phyloP scores from a whole-genome alignment of 495 filamentous ascomycete species.

The Aspergillus haitiensis region DNA sequence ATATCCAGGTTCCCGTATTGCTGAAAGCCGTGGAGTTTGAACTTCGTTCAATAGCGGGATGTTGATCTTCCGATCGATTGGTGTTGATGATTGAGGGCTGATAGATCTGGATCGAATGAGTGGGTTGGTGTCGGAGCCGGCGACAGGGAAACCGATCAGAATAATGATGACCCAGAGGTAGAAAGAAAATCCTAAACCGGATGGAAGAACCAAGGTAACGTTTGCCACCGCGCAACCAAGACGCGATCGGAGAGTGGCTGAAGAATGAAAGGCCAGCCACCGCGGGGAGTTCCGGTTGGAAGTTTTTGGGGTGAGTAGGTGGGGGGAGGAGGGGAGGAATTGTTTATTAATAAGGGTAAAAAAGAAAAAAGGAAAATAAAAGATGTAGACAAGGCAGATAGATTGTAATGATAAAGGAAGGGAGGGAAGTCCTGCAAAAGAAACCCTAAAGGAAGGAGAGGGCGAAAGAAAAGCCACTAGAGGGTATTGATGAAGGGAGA shows the following conservation, averaged over 20 bases:
- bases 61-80: slow-evolving; percentile 1
- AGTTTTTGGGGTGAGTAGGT: neutral
- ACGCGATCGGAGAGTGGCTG: slow-evolving; percentile 23
- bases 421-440: slow-evolving; percentile 2
- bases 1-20: neutral
- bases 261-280: slow-evolving; percentile 23
- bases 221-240: slow-evolving; percentile 39
- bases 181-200: slow-evolving; percentile 29
- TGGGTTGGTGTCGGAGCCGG: slow-evolving; percentile 2
- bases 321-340: slow-evolving; percentile 2
- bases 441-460: slow-evolving; percentile 16
- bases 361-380: slow-evolving; percentile 12
- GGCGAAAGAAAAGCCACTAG: slow-evolving; percentile 15
- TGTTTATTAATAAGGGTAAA: slow-evolving; percentile 8
- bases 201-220: slow-evolving; percentile 41
- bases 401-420: slow-evolving; percentile 11
- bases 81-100: slow-evolving; percentile 5
- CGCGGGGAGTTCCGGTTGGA: slow-evolving; percentile 22
- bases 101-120: slow-evolving; percentile 4
- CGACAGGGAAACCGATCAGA: slow-evolving; percentile 12
- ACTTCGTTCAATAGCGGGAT: neutral
- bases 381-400: slow-evolving; percentile 9
- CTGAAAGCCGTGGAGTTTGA: neutral
- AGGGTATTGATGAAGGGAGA: neutral
- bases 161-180: slow-evolving; percentile 29